Conservation (phyloP, 1,139 yeast genomes). For the Lodderomyces margitis region DNA sequence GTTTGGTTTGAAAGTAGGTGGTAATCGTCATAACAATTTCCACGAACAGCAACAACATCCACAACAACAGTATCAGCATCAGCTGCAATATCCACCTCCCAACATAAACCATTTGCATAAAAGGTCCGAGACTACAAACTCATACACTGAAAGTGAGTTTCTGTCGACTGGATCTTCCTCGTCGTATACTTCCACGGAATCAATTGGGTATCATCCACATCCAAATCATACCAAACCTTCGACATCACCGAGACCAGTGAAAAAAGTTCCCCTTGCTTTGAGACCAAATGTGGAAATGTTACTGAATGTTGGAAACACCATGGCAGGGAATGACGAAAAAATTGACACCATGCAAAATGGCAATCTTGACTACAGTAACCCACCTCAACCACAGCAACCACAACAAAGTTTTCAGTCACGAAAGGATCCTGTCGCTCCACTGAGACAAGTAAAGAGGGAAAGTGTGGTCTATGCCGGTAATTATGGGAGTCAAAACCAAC, state of each 20-base stretch:
- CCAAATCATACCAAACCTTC: neutral
- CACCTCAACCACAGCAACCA: neutral
- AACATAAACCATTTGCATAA: constrained; percentile 6
- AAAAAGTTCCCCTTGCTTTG: constrained; percentile 13
- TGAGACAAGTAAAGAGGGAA: neutral
- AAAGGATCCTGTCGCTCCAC: neutral
- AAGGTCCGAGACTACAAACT: constrained; percentile 11
- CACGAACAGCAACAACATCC: neutral
- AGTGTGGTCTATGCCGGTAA: neutral
- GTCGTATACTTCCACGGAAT: constrained; percentile 31
- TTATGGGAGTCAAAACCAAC: neutral
- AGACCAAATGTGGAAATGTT: constrained; percentile 10
- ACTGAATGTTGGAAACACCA: constrained; percentile 1
- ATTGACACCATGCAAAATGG: constrained; percentile 1
- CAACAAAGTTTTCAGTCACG: neutral
- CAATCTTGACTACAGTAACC: neutral
- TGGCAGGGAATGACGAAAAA: neutral
- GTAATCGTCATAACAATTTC: neutral
- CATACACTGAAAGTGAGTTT: constrained; percentile 33
- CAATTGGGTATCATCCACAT: constrained; percentile 14
- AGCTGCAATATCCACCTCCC: neutral
- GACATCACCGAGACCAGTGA: constrained; percentile 8
- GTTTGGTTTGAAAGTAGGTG: neutral
- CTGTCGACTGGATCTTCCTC: constrained; percentile 34
- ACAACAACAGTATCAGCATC: neutral